Percentiles rank a stretch among this genome's conserved stretches.
phyloP scores from a whole-genome alignment of 306 rosid species.

The apple (Malus domestica) region ASM211411v1 NC_041803.1:19506001-19506500 shows the following conservation, averaged over 20 bases:
- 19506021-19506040: conserved; percentile 66
- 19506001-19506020: conserved; percentile 47
- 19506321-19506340: conserved; percentile 44
- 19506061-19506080: neutral
- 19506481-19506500: conserved; percentile 25
- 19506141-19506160: neutral
- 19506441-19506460: conserved; percentile 23
- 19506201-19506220: neutral
- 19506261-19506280: neutral
- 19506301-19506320: conserved; percentile 87
- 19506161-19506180: neutral
- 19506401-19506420: conserved; percentile 29
- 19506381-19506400: conserved; percentile 42
- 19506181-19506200: neutral
- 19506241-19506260: neutral
- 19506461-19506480: neutral
- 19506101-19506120: neutral
- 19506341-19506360: conserved; percentile 39
- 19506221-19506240: too few species aligned
- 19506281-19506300: conserved; percentile 33
- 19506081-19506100: neutral
- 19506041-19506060: conserved; percentile 66
- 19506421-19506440: conserved; percentile 7
- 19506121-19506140: neutral
- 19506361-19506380: conserved; percentile 33